These are phyloP conservation scores for Symbiodinium natans DNA, from an alignment of 73 alveolate genomes.

Conservation along the genomic window DNA sequence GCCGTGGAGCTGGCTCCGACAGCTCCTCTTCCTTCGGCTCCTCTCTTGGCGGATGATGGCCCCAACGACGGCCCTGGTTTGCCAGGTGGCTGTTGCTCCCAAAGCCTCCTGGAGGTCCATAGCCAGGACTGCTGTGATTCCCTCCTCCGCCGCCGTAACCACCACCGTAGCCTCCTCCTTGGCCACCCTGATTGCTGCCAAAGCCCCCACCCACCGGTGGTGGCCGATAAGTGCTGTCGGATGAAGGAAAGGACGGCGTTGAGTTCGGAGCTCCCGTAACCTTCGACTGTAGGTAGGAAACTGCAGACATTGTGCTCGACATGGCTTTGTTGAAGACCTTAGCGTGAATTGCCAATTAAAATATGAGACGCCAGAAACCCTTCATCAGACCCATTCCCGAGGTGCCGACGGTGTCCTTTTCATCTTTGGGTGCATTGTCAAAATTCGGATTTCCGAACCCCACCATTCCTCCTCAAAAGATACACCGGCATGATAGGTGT, in stretches of 20 bases:
- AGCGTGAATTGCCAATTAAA: neutral
- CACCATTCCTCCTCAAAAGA: slow-evolving; percentile 76
- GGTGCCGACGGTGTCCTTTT: slow-evolving; percentile 51
- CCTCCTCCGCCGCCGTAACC: neutral
- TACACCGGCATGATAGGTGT: neutral
- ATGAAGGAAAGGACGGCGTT: slow-evolving; percentile 15
- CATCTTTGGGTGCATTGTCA: slow-evolving; percentile 57
- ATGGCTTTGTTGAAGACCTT: slow-evolving; percentile 86
- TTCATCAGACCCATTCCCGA: neutral
- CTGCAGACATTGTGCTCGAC: slow-evolving; percentile 85
- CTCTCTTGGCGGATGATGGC: slow-evolving; percentile 23
- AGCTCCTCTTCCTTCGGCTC: slow-evolving; percentile 21
- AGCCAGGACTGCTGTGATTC: slow-evolving; percentile 20
- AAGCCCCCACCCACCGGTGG: slow-evolving; percentile 46
- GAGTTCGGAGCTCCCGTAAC: slow-evolving; percentile 27
- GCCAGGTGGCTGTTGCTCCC: neutral
- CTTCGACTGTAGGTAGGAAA: slow-evolving; percentile 74
- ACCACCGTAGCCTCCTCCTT: slow-evolving; percentile 52
- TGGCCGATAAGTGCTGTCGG: slow-evolving; percentile 26
- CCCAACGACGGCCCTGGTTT: slow-evolving; percentile 76
- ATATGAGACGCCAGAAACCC: neutral
- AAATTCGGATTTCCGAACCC: slow-evolving; percentile 87
- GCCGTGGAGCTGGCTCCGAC: neutral
- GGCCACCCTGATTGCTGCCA: neutral
- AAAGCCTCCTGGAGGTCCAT: neutral